Percentiles rank a stretch among this genome's conserved stretches.
Evolutionary conservation across 2,329 filamentous ascomycete genomes (phyloP).

Genomic region (Pseudogymnoascus sp.): DNA sequence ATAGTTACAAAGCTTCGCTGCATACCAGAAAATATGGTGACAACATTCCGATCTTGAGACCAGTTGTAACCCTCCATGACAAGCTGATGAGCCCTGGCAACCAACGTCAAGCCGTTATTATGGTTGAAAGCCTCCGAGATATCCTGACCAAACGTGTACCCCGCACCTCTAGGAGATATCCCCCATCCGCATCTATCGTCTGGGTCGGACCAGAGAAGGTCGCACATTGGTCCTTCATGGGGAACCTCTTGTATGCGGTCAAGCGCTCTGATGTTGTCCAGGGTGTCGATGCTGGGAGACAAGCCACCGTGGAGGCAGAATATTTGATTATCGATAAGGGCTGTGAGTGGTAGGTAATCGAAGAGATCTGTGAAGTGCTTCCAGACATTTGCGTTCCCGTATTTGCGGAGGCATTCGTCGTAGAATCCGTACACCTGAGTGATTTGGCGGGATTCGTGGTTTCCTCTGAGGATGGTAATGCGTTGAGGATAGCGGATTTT

Average conservation of each 20-base stretch:
- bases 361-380: constrained; percentile 96
- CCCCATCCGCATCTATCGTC: constrained; percentile 96
- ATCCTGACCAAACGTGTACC: constrained; percentile 93
- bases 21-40: constrained; percentile 94
- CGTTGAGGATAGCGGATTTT: constrained; percentile 97
- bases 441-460: constrained; percentile 93
- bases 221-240: constrained; percentile 98
- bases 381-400: constrained; percentile 95
- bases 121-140: constrained; percentile 99
- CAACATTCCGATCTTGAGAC: constrained; percentile 96
- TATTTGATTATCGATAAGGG: constrained; percentile 39
- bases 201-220: constrained; percentile 94
- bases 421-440: constrained; percentile 98
- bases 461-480: constrained; percentile 90
- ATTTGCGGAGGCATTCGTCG: constrained; percentile 94
- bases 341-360: constrained; percentile 87
- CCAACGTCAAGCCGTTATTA: constrained; percentile 93
- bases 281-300: constrained; percentile 80
- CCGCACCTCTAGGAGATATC: constrained; percentile 86
- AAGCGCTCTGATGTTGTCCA: constrained; percentile 90
- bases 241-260: constrained; percentile 98
- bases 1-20: constrained; percentile 14
- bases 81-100: constrained; percentile 92
- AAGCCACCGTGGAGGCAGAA: constrained; percentile 95
- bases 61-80: constrained; percentile 99